Conservation (phyloP, 441 rosid genomes). For the Isatis lusitanica region DNA sequence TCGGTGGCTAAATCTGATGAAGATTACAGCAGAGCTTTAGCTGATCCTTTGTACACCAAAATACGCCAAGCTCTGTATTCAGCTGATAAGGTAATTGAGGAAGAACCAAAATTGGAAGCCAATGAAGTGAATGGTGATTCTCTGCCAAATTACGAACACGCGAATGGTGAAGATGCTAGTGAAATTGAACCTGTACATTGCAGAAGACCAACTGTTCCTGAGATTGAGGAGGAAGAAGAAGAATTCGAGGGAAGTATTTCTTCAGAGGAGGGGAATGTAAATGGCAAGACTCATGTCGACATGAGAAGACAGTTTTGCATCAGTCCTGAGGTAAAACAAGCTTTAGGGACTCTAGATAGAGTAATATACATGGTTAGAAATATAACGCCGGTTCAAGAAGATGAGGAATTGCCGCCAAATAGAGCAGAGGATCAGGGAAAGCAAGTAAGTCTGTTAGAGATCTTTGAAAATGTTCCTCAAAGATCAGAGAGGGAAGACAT, state of each 20-base stretch:
- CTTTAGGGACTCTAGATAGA: slow-evolving; percentile 76
- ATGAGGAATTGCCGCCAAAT: slow-evolving; percentile 27
- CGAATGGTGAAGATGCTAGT: neutral
- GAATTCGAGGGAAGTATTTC: slow-evolving; percentile 32
- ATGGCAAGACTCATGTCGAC: slow-evolving; percentile 15
- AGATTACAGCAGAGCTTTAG: slow-evolving; percentile 68
- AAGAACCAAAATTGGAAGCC: slow-evolving; percentile 26
- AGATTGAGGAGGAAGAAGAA: slow-evolving; percentile 64
- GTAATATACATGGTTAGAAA: slow-evolving; percentile 59
- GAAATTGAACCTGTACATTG: slow-evolving; percentile 10
- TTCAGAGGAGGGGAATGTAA: slow-evolving; percentile 32
- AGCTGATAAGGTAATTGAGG: neutral
- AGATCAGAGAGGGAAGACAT: slow-evolving; percentile 46
- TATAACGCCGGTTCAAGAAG: slow-evolving; percentile 33
- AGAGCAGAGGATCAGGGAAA: slow-evolving; percentile 28
- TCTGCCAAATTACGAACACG: neutral
- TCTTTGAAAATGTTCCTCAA: slow-evolving; percentile 37
- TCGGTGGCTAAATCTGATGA: slow-evolving; percentile 58
- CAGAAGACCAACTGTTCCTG: slow-evolving; percentile 39
- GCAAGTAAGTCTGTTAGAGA: slow-evolving; percentile 31
- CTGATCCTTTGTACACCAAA: slow-evolving; percentile 60
- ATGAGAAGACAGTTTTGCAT: slow-evolving; percentile 37
- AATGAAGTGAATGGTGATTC: neutral
- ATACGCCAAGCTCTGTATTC: slow-evolving; percentile 59
- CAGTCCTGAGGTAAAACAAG: slow-evolving; percentile 73